These are phyloP conservation scores for Penicillium paxilli DNA, from an alignment of 495 filamentous ascomycete genomes.

Conservation along the genomic window DNA sequence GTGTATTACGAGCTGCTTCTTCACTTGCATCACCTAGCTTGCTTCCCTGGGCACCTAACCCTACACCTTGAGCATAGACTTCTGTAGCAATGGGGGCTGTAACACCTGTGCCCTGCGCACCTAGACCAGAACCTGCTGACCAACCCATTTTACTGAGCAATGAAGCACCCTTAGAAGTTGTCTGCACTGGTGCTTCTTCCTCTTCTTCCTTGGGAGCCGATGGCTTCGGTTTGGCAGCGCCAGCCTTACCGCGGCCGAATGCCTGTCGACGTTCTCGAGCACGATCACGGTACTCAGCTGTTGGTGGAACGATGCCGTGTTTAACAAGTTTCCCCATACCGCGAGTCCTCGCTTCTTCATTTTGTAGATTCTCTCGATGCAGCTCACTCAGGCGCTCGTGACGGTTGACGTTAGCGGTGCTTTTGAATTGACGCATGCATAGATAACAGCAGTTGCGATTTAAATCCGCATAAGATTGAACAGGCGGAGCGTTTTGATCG, in stretches of 20 bases:
- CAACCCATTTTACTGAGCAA: conserved; percentile 92
- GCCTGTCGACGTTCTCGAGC: conserved; percentile 78
- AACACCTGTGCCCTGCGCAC: conserved; percentile 74
- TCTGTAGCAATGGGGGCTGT: conserved; percentile 76
- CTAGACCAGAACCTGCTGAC: conserved; percentile 76
- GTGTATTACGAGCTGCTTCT: conserved; percentile 73
- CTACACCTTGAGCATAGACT: conserved; percentile 80
- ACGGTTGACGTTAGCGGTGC: conserved; percentile 63
- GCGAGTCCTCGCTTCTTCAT: conserved; percentile 56
- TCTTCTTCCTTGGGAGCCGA: conserved; percentile 32
- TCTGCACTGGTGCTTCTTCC: conserved; percentile 39
- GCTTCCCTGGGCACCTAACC: conserved; percentile 79
- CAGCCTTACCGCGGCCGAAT: conserved; percentile 64
- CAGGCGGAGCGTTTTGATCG: conserved; percentile 30
- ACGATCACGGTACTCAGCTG: conserved; percentile 72
- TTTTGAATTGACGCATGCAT: conserved; percentile 74
- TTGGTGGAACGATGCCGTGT: conserved; percentile 23
- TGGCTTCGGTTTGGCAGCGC: conserved; percentile 33
- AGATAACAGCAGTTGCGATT: conserved; percentile 74
- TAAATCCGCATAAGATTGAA: conserved; percentile 68
- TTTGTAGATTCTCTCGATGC: conserved; percentile 69
- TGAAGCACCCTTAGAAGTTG: conserved; percentile 75
- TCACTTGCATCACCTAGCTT: conserved; percentile 82
- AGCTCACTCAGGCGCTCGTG: conserved; percentile 77
- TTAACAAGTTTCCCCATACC: conserved; percentile 61